Evolutionary conservation across 495 filamentous ascomycete genomes (phyloP).

Genomic region (Peziza echinospora): DNA sequence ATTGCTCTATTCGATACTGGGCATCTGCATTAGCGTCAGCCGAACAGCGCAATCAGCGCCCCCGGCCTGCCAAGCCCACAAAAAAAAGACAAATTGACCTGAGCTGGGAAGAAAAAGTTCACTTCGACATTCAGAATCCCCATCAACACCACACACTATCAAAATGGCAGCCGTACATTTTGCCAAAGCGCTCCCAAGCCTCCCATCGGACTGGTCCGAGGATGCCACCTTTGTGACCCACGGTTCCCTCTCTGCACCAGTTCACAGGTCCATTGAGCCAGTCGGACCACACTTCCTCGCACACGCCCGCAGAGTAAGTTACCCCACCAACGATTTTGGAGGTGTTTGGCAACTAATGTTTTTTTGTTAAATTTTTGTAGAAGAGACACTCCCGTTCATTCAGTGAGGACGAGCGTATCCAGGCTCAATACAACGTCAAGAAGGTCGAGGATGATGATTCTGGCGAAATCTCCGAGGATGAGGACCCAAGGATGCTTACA

Average conservation of each 20-base stretch:
- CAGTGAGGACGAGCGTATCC: constrained; percentile 92
- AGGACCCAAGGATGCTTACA: constrained; percentile 73
- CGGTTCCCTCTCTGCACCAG: constrained; percentile 14
- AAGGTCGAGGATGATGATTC: constrained; percentile 84
- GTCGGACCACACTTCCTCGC: constrained; percentile 95
- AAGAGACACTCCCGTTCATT: constrained; percentile 91
- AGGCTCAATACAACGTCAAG: constrained; percentile 76
- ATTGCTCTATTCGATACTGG: too few species aligned
- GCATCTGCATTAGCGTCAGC: too few species aligned
- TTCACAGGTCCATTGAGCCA: constrained; percentile 41
- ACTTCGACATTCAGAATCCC: too few species aligned
- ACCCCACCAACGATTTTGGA: too few species aligned
- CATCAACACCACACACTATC: background rate
- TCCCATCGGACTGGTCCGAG: constrained; percentile 63
- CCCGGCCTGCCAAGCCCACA: too few species aligned
- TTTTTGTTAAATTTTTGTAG: constrained; percentile 22
- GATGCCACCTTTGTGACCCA: constrained; percentile 76
- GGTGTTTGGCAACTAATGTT: too few species aligned
- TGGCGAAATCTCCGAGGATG: constrained; percentile 74
- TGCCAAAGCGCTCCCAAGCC: constrained; percentile 39
- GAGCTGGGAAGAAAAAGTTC: too few species aligned
- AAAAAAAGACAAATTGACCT: too few species aligned
- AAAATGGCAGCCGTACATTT: constrained; percentile 12
- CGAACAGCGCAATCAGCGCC: too few species aligned
- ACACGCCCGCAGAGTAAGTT: constrained; percentile 66